A percentile compares a stretch with the other conserved stretches of the same genome.
Evolutionary conservation across 352 stramenopile genomes (phyloP).

Genomic region (Phytophthora chlamydospora): DNA sequence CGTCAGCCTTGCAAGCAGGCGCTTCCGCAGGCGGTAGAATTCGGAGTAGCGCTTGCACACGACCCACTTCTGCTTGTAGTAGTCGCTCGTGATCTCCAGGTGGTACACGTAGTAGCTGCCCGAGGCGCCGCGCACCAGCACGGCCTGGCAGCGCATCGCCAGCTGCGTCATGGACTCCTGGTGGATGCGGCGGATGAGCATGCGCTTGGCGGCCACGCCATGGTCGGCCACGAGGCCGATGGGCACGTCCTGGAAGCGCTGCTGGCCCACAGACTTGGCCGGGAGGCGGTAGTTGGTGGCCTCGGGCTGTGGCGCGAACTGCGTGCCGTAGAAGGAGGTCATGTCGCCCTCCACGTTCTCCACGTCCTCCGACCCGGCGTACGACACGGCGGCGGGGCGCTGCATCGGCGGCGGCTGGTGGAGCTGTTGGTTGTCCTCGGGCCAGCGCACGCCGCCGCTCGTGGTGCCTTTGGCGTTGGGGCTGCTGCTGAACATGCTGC

Average conservation of each 20-base stretch:
- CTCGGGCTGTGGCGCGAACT: slow-evolving; percentile 31
- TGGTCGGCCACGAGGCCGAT: slow-evolving; percentile 60
- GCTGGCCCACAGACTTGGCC: slow-evolving; percentile 26
- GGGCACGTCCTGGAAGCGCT: slow-evolving; percentile 62
- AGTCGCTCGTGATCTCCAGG: slow-evolving; percentile 87
- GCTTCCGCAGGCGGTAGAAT: slow-evolving; percentile 84
- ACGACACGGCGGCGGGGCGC: slow-evolving; percentile 46
- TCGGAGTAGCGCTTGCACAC: slow-evolving; percentile 90
- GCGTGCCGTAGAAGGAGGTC: slow-evolving; percentile 45
- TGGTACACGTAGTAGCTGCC: slow-evolving; percentile 88
- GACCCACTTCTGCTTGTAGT: slow-evolving; percentile 90
- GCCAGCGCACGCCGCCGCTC: slow-evolving; percentile 17
- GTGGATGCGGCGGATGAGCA: slow-evolving; percentile 75
- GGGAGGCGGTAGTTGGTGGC: slow-evolving; percentile 28
- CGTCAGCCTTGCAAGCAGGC: slow-evolving; percentile 59
- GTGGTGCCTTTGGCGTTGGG: slow-evolving; percentile 50
- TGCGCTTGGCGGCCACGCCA: slow-evolving; percentile 63
- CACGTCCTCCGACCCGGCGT: slow-evolving; percentile 46
- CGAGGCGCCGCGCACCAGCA: slow-evolving; percentile 76
- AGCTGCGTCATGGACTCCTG: slow-evolving; percentile 84
- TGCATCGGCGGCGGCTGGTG: slow-evolving; percentile 12
- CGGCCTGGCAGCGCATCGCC: slow-evolving; percentile 67
- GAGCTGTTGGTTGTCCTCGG: slow-evolving; percentile 19
- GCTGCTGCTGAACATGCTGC: slow-evolving; percentile 77
- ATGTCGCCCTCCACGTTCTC: slow-evolving; percentile 46